A percentile compares a stretch with the other conserved stretches of the same genome.
These are phyloP conservation scores for Colletotrichum endophyticum DNA, from an alignment of 2,329 filamentous ascomycete species.

Conservation along the genomic window DNA sequence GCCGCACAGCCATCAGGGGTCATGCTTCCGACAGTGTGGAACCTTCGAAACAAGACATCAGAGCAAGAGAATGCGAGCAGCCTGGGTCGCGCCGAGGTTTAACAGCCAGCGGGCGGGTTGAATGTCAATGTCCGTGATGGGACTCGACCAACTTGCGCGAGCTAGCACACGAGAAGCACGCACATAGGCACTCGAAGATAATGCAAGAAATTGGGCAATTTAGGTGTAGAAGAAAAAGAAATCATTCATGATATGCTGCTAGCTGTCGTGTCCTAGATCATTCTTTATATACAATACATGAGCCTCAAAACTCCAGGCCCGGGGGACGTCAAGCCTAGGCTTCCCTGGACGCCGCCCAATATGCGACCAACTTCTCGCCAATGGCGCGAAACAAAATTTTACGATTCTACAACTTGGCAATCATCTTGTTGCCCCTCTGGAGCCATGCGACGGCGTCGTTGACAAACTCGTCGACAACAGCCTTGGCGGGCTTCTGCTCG, in stretches of 20 bases:
- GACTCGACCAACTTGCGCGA: not conserved
- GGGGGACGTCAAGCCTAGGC: not conserved
- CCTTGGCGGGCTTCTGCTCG: constrained; percentile 90
- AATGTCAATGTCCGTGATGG: not conserved
- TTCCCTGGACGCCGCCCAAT: not conserved
- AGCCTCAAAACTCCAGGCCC: constrained; percentile 16
- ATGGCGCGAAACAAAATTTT: constrained; percentile 11
- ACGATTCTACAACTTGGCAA: constrained; percentile 69
- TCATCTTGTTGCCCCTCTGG: constrained; percentile 69
- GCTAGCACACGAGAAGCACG: not conserved
- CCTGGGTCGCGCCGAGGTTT: not conserved
- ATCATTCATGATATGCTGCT: constrained; percentile 15
- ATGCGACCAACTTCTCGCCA: constrained; percentile 13
- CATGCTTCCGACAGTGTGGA: not conserved
- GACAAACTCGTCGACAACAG: constrained; percentile 93
- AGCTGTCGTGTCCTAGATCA: constrained; percentile 1
- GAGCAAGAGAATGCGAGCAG: not conserved
- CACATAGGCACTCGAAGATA: not conserved
- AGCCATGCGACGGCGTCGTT: constrained; percentile 76
- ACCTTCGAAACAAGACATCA: not conserved
- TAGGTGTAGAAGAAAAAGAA: not conserved
- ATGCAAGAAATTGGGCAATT: not conserved
- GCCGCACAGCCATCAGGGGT: not conserved
- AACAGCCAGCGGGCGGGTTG: not conserved
- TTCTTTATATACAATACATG: constrained; percentile 12